These are phyloP conservation scores for Ascochyta clinopodiicola DNA, from an alignment of 2,329 filamentous ascomycete species.

Conservation along the genomic window DNA sequence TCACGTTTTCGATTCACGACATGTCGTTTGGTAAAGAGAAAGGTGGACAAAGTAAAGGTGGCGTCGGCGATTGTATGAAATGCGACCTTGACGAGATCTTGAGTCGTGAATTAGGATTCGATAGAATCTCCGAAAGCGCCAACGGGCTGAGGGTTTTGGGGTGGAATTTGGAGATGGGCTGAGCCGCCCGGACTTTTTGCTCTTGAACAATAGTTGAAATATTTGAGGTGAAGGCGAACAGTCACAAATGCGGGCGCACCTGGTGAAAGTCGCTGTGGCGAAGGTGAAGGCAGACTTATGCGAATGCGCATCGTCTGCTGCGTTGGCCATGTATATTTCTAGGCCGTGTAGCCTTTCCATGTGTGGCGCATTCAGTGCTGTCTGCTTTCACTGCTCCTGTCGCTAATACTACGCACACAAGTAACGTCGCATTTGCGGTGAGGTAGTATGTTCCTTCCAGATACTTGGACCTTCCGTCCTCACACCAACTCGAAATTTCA, in stretches of 20 bases:
- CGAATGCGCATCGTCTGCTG: not conserved
- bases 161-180: not conserved
- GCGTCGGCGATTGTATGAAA: too few relatives aligned
- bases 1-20: not conserved
- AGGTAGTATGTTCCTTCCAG: not conserved
- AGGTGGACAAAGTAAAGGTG: not conserved
- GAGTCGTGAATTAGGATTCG: not conserved
- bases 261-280: not conserved
- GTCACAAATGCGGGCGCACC: not conserved
- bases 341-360: not conserved
- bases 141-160: not conserved
- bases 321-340: not conserved
- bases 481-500: not conserved
- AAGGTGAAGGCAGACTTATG: constrained; percentile 20
- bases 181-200: not conserved
- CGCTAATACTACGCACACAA: not conserved
- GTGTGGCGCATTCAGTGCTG: not conserved
- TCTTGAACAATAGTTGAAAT: not conserved
- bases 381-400: constrained; percentile 2
- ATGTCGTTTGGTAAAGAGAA: not conserved
- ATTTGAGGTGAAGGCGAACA: constrained; percentile 21
- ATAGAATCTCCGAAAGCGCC: not conserved
- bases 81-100: not conserved
- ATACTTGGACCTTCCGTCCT: not conserved
- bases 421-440: not conserved